A percentile compares a stretch with the other conserved stretches of the same genome.
phyloP scores from a whole-genome alignment of 1,284 basidiomycete species.

The Volvariella surrecta region DNA sequence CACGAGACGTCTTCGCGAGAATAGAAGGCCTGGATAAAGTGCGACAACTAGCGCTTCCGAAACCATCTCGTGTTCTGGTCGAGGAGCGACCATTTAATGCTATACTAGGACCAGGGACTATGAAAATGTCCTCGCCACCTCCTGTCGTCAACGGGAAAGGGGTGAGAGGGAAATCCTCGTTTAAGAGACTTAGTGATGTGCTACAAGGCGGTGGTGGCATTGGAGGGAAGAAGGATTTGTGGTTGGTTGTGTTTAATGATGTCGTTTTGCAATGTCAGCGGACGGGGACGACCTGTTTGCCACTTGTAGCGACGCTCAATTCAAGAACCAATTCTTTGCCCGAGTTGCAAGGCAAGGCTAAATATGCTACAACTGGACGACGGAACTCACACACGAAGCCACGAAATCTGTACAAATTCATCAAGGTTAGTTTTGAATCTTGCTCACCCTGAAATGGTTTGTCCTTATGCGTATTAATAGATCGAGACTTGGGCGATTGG shows the following conservation, averaged over 20 bases:
- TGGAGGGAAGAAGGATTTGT: slow-evolving; percentile 79
- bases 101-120: slow-evolving; percentile 11
- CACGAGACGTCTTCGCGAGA: slow-evolving; percentile 88
- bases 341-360: slow-evolving; percentile 73
- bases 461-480: slow-evolving; percentile 24
- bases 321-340: slow-evolving; percentile 65
- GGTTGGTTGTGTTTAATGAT: slow-evolving; percentile 94
- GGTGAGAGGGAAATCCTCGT: slow-evolving; percentile 72
- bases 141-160: slow-evolving; percentile 42
- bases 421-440: slow-evolving; percentile 46
- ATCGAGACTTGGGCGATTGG: slow-evolving; percentile 88
- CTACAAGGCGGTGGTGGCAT: slow-evolving; percentile 46
- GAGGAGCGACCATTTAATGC: slow-evolving; percentile 61
- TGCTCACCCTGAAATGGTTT: background rate
- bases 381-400: slow-evolving; percentile 67
- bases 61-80: slow-evolving; percentile 80
- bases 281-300: slow-evolving; percentile 82
- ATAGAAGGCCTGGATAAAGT: slow-evolving; percentile 94
- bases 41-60: slow-evolving; percentile 80
- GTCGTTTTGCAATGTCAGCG: slow-evolving; percentile 89
- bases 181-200: slow-evolving; percentile 80
- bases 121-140: slow-evolving; percentile 43
- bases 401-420: slow-evolving; percentile 85
- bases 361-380: slow-evolving; percentile 70
- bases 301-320: slow-evolving; percentile 67